These are phyloP conservation scores for Cercospora berteroae DNA, from an alignment of 2,329 filamentous ascomycete species.

Conservation along the genomic window DNA sequence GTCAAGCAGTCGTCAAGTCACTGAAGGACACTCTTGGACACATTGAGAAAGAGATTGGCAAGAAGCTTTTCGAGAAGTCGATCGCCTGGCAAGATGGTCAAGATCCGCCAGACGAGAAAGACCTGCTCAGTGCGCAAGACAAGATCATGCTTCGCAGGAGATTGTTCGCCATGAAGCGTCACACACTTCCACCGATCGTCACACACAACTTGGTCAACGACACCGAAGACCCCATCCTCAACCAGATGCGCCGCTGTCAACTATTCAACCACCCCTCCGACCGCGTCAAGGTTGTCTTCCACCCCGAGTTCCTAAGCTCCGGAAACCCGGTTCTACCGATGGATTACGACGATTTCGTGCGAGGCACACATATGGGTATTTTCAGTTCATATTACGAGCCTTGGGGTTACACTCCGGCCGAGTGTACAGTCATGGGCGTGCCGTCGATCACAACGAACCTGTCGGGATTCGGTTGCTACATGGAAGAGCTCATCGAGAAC, in stretches of 20 bases:
- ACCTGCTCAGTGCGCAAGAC: slow-evolving; percentile 87
- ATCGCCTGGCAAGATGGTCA: slow-evolving; percentile 95
- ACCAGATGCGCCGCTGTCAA: slow-evolving; percentile 92
- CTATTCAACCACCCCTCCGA: slow-evolving; percentile 95
- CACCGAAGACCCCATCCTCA: slow-evolving; percentile 85
- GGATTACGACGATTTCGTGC: slow-evolving; percentile 98
- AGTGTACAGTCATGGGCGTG: slow-evolving; percentile 98
- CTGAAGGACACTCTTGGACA: slow-evolving; percentile 88
- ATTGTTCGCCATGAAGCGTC: slow-evolving; percentile 94
- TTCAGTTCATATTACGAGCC: slow-evolving; percentile 99
- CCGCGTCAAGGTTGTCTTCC: slow-evolving; percentile 96
- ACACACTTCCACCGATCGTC: slow-evolving; percentile 86
- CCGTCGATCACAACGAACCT: slow-evolving; percentile 97
- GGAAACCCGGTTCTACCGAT: slow-evolving; percentile 91
- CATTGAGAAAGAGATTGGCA: slow-evolving; percentile 88
- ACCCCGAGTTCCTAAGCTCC: slow-evolving; percentile 95
- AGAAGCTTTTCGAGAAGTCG: slow-evolving; percentile 90
- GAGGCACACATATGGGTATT: slow-evolving; percentile 90
- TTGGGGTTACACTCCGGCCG: slow-evolving; percentile 97
- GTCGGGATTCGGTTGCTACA: slow-evolving; percentile 97
- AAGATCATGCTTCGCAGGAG: slow-evolving; percentile 87
- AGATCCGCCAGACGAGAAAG: slow-evolving; percentile 91
- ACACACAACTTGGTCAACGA: slow-evolving; percentile 99
- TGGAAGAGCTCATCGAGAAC: slow-evolving; percentile 99
- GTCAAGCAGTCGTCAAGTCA: slow-evolving; percentile 96